Base-by-base conservation (phyloP, 352 stramenopile genomes). In the Pythium scleroteichum region DNA sequence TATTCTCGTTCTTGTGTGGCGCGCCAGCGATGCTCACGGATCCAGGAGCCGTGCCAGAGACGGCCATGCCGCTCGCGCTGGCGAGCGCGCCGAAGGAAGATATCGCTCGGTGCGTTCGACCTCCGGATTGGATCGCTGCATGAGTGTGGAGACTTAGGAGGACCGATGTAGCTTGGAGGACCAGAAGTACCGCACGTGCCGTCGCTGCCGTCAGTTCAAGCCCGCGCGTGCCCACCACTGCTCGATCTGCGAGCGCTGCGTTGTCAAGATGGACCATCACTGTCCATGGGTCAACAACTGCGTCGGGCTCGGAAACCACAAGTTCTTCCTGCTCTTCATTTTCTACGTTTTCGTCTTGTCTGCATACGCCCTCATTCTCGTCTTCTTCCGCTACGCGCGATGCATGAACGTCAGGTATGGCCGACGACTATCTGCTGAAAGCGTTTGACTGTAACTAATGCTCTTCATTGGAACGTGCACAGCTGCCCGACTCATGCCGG, bases 281-380 rank as follows among this genome's bases (percentile, higher is more conserved):
- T 99, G 97, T 74, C 96, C 96, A 23, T 99, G 97, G 97, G 92
- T 99, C 38, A 99, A 99, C 82, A 99, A 99, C 85, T 99, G 97
- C 73, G 96, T 99, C 53, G 97, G 97, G 9, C 90, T 99, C 64
- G 95, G 95, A 56, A 99, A 99, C 82, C 97, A 99, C 91, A 99
- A 99, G 80, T 95, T 94, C 64, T 95, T 95, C 59, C 58, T 95
- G 58, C 80, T 94, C 48, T 95, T 94, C 53, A 92, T 95, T 64
- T 93, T 95, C 62, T 95, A 94, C 65, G 85, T 98, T 8, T 99
- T 97, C 51, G n/a, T 98, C 13, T 79, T 97, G 19, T 99, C 96
- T 53, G 51, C 77, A 9, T 99, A 99, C 73, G 89, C 95, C 44
- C 72, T 99, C 35, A 73, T 79, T n/a, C 86, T 99, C 24, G 77